Evolutionary conservation across 768 basidiomycete species (phyloP), one percentile per base, ranked within the genome.

Genomic region (Sarcodon aspratus): DNA sequence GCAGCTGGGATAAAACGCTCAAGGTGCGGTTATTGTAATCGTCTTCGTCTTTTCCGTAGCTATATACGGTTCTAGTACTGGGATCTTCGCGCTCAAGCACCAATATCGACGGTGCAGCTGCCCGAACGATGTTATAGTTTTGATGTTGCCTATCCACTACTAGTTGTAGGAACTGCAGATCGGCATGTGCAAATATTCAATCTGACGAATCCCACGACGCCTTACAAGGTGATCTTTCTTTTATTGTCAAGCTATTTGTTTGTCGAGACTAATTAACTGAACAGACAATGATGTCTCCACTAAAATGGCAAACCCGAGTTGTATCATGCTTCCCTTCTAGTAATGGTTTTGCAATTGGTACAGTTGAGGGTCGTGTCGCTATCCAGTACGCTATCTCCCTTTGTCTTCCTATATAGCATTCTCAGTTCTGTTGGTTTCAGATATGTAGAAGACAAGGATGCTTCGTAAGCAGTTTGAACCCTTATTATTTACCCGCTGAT

Each of bases 1-100:
- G 93, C 9, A 92, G 91, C 47, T 99, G 96, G 96, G 95, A 99
- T 65, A 95, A 95, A 68, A 95, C 90, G 1, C 66, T 98, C 61
- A 95, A 93, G 74, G 94, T 93, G 55, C 48, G 67, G 36, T 45
- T 47, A 1, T 44, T 40, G 45, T 51, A 33, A 33, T 46, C n/a
- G 21, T 33, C 36, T 32, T 37, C 46, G 18, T n/a, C 33, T 31
- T 42, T 43, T 42, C 35, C 31, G 17, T 32, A 49, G 36, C 45
- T 52, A 44, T 47, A 27, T 5, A 27, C 33, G 33, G 34, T 32
- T 34, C 13, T 56, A 96, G 91, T 97, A 96, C 59, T 98, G 94
- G 94, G 91, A 96, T 65, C 64, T 93, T 52, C 79, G 90, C 33
- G 72, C 78, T 1, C 65, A 82, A n/a, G 76, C 68, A 45, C 88